Conservation (phyloP, 768 basidiomycete species). For the Daedaleopsis sinensis region DNA sequence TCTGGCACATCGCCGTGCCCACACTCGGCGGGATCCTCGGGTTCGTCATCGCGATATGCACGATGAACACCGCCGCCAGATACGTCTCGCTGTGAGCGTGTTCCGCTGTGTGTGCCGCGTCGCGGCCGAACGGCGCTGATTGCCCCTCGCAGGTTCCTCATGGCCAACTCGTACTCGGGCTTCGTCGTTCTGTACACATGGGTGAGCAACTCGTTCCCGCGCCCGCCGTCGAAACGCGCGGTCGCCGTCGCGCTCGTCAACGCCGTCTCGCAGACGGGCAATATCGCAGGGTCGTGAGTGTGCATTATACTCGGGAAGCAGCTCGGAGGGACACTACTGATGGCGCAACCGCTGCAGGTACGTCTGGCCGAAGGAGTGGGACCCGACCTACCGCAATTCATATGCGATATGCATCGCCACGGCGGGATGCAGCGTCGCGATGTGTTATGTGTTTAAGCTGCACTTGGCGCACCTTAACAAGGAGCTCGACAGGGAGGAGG, state of each 20-base stretch:
- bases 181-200: constrained; percentile 65
- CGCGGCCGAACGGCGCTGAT: neutral
- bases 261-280: constrained; percentile 79
- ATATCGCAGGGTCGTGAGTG: constrained; percentile 69
- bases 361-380: constrained; percentile 71
- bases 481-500: constrained; percentile 40
- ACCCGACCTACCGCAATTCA: constrained; percentile 68
- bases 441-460: constrained; percentile 35
- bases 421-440: constrained; percentile 34
- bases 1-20: constrained; percentile 60
- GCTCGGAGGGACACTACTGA: neutral
- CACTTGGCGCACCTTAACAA: constrained; percentile 31
- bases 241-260: constrained; percentile 84
- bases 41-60: constrained; percentile 65
- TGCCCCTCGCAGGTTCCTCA: constrained; percentile 58
- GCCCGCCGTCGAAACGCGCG: constrained; percentile 81
- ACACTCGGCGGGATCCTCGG: constrained; percentile 68
- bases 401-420: constrained; percentile 48
- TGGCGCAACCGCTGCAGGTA: constrained; percentile 52
- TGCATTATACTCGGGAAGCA: neutral
- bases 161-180: constrained; percentile 75
- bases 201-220: constrained; percentile 64
- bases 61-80: constrained; percentile 61
- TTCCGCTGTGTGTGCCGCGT: constrained; percentile 22
- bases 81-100: constrained; percentile 63